Evolutionary conservation across 805 yeast species (phyloP).

Genomic region (Zygoascus tannicola): DNA sequence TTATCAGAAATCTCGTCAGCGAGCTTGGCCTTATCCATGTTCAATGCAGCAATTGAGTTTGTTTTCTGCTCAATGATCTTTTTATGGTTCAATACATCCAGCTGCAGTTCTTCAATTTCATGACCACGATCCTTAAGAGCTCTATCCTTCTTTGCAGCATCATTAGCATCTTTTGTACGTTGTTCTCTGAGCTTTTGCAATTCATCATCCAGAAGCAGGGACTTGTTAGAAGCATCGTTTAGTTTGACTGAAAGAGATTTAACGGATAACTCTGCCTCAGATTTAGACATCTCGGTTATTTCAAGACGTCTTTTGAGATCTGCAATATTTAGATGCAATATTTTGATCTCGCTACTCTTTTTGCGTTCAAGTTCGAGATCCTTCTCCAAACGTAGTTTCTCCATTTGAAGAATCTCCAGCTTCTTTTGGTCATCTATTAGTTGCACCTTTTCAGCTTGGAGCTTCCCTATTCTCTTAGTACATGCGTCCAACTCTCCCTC

Average conservation of each 20-base stretch:
- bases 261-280: slow-evolving; percentile 12
- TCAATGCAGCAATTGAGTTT: neutral
- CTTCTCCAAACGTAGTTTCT: slow-evolving; percentile 9
- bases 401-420: slow-evolving; percentile 9
- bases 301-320: slow-evolving; percentile 13
- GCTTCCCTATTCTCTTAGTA: slow-evolving; percentile 11
- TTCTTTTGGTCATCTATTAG: slow-evolving; percentile 7
- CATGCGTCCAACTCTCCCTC: slow-evolving; percentile 17
- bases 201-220: slow-evolving; percentile 6
- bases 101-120: slow-evolving; percentile 16
- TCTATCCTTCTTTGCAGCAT: slow-evolving; percentile 15
- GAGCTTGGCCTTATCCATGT: slow-evolving; percentile 15
- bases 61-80: slow-evolving; percentile 7
- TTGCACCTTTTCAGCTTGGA: slow-evolving; percentile 11
- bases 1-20: slow-evolving; percentile 14
- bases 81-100: slow-evolving; percentile 15
- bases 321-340: slow-evolving; percentile 12
- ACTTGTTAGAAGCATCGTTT: slow-evolving; percentile 2
- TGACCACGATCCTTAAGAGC: slow-evolving; percentile 14
- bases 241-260: slow-evolving; percentile 9
- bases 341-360: slow-evolving; percentile 12
- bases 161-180: slow-evolving; percentile 6
- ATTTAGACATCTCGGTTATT: slow-evolving; percentile 13
- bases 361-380: slow-evolving; percentile 17
- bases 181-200: slow-evolving; percentile 4